Conservation (phyloP, 225 moss, liverwort and hornwort genomes). For the Asterella californica region DNA sequence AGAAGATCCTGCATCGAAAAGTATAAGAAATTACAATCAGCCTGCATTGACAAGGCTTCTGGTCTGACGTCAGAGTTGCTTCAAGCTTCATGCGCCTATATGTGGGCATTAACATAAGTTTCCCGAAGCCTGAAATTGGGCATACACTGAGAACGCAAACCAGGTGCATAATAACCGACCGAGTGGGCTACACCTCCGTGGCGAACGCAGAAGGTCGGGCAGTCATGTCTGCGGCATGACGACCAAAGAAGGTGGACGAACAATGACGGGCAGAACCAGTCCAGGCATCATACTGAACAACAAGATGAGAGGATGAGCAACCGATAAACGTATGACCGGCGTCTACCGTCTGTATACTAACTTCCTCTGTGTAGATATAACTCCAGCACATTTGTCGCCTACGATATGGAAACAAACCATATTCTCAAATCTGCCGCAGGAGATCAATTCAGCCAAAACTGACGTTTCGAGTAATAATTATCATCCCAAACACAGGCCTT, state of each 20-base stretch:
- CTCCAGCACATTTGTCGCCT: not conserved
- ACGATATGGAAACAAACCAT: not conserved
- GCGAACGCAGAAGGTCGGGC: not conserved
- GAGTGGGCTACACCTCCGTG: not conserved
- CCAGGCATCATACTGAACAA: not conserved
- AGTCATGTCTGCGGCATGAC: not conserved
- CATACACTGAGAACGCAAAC: not conserved
- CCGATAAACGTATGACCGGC: not conserved
- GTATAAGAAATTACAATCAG: not conserved
- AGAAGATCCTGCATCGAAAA: not conserved
- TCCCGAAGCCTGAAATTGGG: not conserved
- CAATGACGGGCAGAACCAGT: not conserved
- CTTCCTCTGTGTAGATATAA: not conserved
- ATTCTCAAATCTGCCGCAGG: not conserved
- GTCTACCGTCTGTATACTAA: not conserved
- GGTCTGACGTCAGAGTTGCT: not conserved
- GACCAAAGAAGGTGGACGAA: not conserved
- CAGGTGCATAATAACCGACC: not conserved
- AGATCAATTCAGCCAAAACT: not conserved
- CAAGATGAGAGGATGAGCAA: not conserved
- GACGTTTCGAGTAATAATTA: not conserved
- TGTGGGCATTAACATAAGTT: not conserved
- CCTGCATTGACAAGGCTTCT: not conserved
- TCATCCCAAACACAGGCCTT: constrained; percentile 7
- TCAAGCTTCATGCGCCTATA: not conserved